Conservation (phyloP, 2,329 filamentous ascomycete genomes). For the Talaromyces sp. region DNA sequence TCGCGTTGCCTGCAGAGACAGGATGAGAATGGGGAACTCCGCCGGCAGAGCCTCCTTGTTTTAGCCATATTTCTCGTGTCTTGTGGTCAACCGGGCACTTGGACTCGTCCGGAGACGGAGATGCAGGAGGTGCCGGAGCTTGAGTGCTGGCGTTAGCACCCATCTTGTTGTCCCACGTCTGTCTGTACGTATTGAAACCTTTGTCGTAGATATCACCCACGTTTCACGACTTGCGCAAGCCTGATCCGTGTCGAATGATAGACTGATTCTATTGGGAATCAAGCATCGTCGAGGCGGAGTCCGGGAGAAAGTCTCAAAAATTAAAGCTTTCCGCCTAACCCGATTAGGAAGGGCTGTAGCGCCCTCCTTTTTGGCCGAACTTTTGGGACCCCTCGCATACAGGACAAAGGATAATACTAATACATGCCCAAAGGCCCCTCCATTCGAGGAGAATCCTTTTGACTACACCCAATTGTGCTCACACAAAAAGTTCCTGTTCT, state of each 20-base stretch:
- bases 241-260: conserved; percentile 1
- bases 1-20: conserved; percentile 22
- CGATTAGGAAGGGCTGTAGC: not conserved
- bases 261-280: conserved; percentile 19
- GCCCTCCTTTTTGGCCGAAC: not conserved
- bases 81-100: conserved; percentile 88
- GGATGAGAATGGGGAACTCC: conserved; percentile 33
- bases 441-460: not conserved
- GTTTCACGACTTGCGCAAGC: not conserved
- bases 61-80: conserved; percentile 83
- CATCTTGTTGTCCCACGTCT: conserved; percentile 26
- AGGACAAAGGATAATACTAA: not conserved
- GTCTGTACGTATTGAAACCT: not conserved
- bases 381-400: not conserved
- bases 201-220: not conserved
- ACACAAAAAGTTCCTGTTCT: not conserved
- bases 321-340: not conserved
- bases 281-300: not conserved
- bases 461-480: not conserved
- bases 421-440: not conserved
- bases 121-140: conserved; percentile 16
- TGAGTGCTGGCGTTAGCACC: conserved; percentile 38
- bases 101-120: conserved; percentile 27
- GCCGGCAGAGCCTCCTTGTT: conserved; percentile 38
- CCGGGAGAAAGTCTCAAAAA: not conserved